A percentile compares a stretch with the other conserved stretches of the same genome.
These are phyloP conservation scores for Logfia minima DNA, from an alignment of 129 eudicot species.

Conservation along the genomic window DNA sequence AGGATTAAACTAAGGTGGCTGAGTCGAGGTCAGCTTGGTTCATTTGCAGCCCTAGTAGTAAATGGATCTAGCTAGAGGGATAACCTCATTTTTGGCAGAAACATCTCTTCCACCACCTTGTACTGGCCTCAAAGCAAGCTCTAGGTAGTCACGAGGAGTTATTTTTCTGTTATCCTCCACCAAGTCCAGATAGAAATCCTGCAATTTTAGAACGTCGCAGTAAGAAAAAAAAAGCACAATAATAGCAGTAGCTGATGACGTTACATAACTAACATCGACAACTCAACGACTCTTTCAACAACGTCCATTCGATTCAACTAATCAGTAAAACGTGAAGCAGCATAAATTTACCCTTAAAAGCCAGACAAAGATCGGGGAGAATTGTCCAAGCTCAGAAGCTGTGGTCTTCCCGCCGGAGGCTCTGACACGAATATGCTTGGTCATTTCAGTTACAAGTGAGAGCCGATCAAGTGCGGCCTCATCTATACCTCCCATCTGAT, in stretches of 20 bases:
- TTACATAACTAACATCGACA: background rate
- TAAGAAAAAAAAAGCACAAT: constrained; percentile 4
- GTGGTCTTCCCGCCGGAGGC: constrained; percentile 93
- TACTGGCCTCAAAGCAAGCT: constrained; percentile 86
- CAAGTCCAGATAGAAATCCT: constrained; percentile 95
- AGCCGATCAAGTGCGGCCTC: constrained; percentile 99
- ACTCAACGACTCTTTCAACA: background rate
- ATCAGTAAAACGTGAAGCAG: constrained; percentile 13
- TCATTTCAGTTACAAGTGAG: constrained; percentile 98
- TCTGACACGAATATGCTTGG: constrained; percentile 95
- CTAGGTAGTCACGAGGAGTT: constrained; percentile 97
- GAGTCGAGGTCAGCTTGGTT: background rate
- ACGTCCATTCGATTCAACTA: background rate
- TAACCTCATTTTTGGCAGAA: constrained; percentile 92
- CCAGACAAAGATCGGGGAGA: constrained; percentile 98
- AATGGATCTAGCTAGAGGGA: constrained; percentile 7
- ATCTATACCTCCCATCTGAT: constrained; percentile 98
- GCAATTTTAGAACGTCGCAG: constrained; percentile 18
- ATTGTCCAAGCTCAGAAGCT: constrained; percentile 96
- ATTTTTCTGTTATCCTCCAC: constrained; percentile 88
- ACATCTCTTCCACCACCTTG: constrained; percentile 80
- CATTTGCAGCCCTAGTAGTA: background rate
- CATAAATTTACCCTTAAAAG: constrained; percentile 75
- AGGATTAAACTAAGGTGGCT: background rate
- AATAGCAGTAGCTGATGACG: constrained; percentile 2